These are phyloP conservation scores for Cyclotella kingstonii DNA, from an alignment of 108 stramenopile genomes.

Conservation along the genomic window DNA sequence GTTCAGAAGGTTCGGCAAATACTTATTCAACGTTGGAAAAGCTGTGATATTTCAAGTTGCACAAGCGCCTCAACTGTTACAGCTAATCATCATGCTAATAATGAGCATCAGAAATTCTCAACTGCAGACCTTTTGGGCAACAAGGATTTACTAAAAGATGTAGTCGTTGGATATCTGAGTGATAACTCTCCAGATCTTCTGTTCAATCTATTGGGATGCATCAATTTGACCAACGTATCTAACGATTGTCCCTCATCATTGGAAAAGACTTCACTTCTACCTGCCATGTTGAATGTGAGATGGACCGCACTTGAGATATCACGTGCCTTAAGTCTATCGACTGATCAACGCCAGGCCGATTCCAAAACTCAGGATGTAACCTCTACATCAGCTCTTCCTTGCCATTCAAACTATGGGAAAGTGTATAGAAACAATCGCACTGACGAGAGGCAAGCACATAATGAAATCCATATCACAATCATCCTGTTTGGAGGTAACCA, in stretches of 20 bases:
- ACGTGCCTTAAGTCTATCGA: conserved; percentile 29
- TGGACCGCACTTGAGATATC: conserved; percentile 75
- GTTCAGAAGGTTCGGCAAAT: not conserved
- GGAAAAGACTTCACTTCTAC: conserved; percentile 5
- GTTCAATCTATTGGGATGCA: conserved; percentile 55
- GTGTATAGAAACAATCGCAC: too few species aligned
- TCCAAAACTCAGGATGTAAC: conserved; percentile 5
- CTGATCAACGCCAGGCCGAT: conserved; percentile 4
- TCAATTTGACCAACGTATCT: conserved; percentile 8
- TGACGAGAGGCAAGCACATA: too few species aligned
- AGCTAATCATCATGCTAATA: too few species aligned
- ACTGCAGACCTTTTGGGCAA: not conserved
- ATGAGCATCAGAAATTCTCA: too few species aligned
- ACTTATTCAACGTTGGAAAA: not conserved
- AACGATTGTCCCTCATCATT: not conserved
- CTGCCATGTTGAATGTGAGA: conserved; percentile 68
- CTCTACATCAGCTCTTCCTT: not conserved
- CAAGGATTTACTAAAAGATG: conserved; percentile 4
- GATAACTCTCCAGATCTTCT: conserved; percentile 66
- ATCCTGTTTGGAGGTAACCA: too few species aligned
- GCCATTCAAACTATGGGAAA: not conserved
- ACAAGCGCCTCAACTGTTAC: not conserved
- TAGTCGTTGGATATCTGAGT: conserved; percentile 32
- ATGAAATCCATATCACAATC: conserved; percentile 26
- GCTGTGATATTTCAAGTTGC: not conserved